These are phyloP conservation scores for Raphanus raphanistrum DNA, from an alignment of 345 rosid species.

Conservation along the genomic window DNA sequence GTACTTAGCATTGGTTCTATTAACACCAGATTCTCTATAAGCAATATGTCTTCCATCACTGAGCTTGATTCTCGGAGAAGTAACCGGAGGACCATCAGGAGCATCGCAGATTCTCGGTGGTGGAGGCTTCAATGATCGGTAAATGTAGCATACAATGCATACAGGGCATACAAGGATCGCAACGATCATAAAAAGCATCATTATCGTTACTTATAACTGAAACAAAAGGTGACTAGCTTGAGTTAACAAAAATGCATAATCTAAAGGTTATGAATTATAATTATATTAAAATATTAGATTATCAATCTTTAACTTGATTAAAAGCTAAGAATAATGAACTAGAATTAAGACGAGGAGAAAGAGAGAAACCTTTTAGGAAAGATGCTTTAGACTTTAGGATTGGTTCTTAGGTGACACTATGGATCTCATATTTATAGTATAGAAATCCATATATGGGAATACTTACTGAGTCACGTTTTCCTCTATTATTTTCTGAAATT, in stretches of 20 bases:
- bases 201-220: slow-evolving; percentile 32
- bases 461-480: not conserved
- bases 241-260: not conserved
- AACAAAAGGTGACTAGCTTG: not conserved
- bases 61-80: slow-evolving; percentile 71
- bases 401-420: not conserved
- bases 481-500: not conserved
- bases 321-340: not conserved
- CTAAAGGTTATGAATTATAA: not conserved
- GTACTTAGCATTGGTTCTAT: slow-evolving; percentile 56
- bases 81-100: slow-evolving; percentile 62
- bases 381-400: not conserved
- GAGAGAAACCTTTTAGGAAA: not conserved
- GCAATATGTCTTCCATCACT: slow-evolving; percentile 80
- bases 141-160: slow-evolving; percentile 56
- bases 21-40: slow-evolving; percentile 68
- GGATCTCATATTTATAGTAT: not conserved
- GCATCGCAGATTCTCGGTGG: slow-evolving; percentile 74
- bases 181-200: slow-evolving; percentile 51
- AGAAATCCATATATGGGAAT: not conserved
- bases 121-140: slow-evolving; percentile 61
- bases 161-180: slow-evolving; percentile 54
- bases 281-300: not conserved
- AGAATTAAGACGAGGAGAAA: not conserved
- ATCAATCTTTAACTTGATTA: not conserved